Evolutionary conservation across 2,329 filamentous ascomycete species (phyloP).

Genomic region (Emergomyces pasteurianus): DNA sequence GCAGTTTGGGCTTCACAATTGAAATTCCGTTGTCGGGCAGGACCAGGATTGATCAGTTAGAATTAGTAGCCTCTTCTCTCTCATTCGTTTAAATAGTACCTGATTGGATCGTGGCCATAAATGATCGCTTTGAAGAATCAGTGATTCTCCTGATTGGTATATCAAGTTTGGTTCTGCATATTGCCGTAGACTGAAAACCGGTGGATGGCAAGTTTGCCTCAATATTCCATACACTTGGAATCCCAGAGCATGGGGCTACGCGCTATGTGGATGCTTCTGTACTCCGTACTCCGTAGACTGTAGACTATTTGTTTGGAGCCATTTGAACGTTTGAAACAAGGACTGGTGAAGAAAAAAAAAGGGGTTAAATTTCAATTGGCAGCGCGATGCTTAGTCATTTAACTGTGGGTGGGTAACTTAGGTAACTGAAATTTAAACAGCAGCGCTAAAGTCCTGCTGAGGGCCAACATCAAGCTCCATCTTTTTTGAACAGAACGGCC

Average conservation of each 20-base stretch:
- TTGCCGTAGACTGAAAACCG: not conserved
- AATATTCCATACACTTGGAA: not conserved
- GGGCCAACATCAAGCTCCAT: not conserved
- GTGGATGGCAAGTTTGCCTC: not conserved
- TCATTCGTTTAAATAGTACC: not conserved
- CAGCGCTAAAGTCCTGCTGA: not conserved
- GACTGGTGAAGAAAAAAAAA: not conserved
- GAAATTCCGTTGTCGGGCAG: not conserved
- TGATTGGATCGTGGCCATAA: not conserved
- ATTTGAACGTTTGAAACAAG: too few relatives aligned
- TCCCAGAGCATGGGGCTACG: not conserved
- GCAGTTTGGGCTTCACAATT: too few relatives aligned
- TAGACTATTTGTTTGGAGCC: too few relatives aligned
- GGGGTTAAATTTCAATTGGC: not conserved
- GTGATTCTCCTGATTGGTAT: not conserved
- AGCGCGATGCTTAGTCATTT: not conserved
- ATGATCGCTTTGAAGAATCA: not conserved
- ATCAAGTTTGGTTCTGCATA: not conserved
- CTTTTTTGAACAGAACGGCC: not conserved
- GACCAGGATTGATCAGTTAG: not conserved
- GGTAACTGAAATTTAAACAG: too few relatives aligned
- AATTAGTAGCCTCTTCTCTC: not conserved
- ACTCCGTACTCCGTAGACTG: too few relatives aligned
- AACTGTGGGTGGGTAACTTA: too few relatives aligned
- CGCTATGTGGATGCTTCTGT: not conserved